A percentile compares a stretch with the other conserved stretches of the same genome.
Conservation (phyloP, 768 basidiomycete species). For the Pleurotus djamor region DNA sequence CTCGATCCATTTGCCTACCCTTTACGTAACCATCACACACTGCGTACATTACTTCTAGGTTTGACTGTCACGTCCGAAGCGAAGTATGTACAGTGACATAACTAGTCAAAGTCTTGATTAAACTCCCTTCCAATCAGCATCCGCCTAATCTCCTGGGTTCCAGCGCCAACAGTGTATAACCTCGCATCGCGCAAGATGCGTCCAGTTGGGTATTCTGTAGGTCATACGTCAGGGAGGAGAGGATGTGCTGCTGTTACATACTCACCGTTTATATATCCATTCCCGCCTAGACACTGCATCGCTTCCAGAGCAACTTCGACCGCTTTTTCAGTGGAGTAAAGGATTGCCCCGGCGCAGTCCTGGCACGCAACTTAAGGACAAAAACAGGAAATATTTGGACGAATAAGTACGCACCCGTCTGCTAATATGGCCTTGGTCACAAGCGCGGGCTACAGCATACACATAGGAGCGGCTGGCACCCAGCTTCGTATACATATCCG, state of each 20-base stretch:
- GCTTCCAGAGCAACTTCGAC: conserved; percentile 89
- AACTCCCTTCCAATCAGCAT: conserved; percentile 96
- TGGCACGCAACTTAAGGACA: conserved; percentile 23
- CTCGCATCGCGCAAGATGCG: conserved; percentile 85
- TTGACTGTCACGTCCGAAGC: not conserved
- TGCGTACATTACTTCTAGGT: conserved; percentile 8
- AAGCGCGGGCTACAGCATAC: conserved; percentile 89
- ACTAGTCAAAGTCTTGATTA: conserved; percentile 59
- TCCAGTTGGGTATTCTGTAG: conserved; percentile 83
- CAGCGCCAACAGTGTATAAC: conserved; percentile 94
- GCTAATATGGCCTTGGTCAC: conserved; percentile 77
- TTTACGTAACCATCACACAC: too few species aligned
- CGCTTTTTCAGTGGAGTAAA: conserved; percentile 91
- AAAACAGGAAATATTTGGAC: not conserved
- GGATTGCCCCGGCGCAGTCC: conserved; percentile 95
- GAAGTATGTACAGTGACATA: not conserved
- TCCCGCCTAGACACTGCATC: conserved; percentile 93
- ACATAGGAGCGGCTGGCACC: conserved; percentile 88
- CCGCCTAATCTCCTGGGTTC: conserved; percentile 91
- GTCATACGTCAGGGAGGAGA: not conserved
- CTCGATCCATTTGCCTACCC: too few species aligned
- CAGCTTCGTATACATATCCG: conserved; percentile 94
- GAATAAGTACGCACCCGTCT: conserved; percentile 47
- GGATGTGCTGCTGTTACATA: not conserved
- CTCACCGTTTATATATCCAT: conserved; percentile 92